Conservation (phyloP, 306 rosid species). For the Lablab purpureus region DNA sequence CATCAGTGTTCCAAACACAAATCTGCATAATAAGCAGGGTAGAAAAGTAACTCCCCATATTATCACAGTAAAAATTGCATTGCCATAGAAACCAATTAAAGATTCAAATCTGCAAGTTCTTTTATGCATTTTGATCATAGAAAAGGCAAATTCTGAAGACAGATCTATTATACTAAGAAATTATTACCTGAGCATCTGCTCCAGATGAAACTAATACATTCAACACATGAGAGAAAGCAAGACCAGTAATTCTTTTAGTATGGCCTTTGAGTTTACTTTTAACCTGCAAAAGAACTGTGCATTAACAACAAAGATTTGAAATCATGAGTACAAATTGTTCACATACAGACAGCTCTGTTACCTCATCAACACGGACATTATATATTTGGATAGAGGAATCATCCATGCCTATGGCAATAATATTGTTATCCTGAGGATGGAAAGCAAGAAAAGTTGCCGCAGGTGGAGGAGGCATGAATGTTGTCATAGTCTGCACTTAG, state of each 20-base stretch:
- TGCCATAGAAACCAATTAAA: neutral
- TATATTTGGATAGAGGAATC: conserved; percentile 98
- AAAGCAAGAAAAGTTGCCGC: conserved; percentile 97
- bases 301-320: conserved; percentile 43
- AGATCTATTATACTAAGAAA: conserved; percentile 9
- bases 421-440: conserved; percentile 95
- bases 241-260: conserved; percentile 51
- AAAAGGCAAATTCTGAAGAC: conserved; percentile 10
- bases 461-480: conserved; percentile 98
- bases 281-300: conserved; percentile 49
- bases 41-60: conserved; percentile 36
- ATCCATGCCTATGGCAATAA: conserved; percentile 98
- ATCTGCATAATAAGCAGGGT: conserved; percentile 58
- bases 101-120: neutral
- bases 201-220: conserved; percentile 57
- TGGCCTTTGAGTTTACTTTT: conserved; percentile 54
- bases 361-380: conserved; percentile 98
- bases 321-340: conserved; percentile 26
- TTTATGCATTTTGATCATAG: conserved; percentile 20
- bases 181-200: conserved; percentile 76
- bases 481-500: conserved; percentile 90
- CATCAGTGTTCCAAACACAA: conserved; percentile 90
- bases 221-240: conserved; percentile 50
- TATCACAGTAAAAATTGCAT: neutral
- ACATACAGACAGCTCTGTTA: conserved; percentile 41